Percentiles rank a stretch among this genome's conserved stretches.
phyloP scores from a whole-genome alignment of 208 protist species.

The Vickermania ingenoplastis region DNA sequence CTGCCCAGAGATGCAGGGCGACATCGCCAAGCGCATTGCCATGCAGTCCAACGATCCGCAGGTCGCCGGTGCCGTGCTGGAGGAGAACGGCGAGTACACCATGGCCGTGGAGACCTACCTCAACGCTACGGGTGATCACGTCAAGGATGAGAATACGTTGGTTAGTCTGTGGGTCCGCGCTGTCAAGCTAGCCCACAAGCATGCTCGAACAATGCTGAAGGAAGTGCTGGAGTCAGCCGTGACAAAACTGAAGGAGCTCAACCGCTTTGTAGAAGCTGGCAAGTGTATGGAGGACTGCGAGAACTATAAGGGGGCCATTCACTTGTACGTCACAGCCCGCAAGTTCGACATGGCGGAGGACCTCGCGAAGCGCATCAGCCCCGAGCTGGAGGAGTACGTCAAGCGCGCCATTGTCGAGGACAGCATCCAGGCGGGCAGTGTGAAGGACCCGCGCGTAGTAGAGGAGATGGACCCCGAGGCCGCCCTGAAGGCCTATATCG shows the following conservation, averaged over 20 bases:
- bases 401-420: constrained; percentile 82
- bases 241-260: constrained; percentile 67
- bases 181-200: constrained; percentile 92
- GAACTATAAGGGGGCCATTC: constrained; percentile 89
- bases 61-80: constrained; percentile 79
- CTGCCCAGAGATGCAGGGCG: constrained; percentile 75
- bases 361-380: constrained; percentile 76
- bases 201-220: constrained; percentile 74
- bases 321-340: constrained; percentile 90
- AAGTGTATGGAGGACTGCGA: constrained; percentile 87
- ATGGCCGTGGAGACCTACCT: constrained; percentile 94
- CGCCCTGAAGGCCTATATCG: constrained; percentile 83
- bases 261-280: constrained; percentile 82
- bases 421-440: constrained; percentile 73
- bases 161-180: constrained; percentile 91
- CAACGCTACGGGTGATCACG: constrained; percentile 51
- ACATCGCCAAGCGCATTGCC: constrained; percentile 79
- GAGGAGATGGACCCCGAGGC: constrained; percentile 86
- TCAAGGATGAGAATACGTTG: constrained; percentile 47
- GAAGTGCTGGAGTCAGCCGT: constrained; percentile 64
- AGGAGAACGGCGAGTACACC: constrained; percentile 90
- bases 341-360: constrained; percentile 90
- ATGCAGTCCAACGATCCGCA: constrained; percentile 81
- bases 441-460: constrained; percentile 69
- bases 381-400: constrained; percentile 84